A percentile compares a stretch with the other conserved stretches of the same genome.
Conservation (phyloP, 2,329 filamentous ascomycete genomes). For the Hypoxylon sp. region DNA sequence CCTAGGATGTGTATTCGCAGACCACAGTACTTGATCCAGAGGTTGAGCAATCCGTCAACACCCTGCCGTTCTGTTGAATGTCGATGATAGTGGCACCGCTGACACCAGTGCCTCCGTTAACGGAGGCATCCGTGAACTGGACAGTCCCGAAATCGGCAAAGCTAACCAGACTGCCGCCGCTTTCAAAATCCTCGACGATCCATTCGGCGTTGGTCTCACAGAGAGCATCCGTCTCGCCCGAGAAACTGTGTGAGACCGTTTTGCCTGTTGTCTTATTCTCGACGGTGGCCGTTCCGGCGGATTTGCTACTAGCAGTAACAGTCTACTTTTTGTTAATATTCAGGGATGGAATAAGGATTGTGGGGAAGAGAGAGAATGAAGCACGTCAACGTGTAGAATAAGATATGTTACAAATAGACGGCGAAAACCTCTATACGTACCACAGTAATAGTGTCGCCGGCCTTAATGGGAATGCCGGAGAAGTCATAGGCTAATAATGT, state of each 20-base stretch:
- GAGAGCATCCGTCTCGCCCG: slow-evolving; percentile 57
- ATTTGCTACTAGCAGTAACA: slow-evolving; percentile 56
- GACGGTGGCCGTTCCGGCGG: slow-evolving; percentile 60
- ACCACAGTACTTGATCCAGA: slow-evolving; percentile 47
- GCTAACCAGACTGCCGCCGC: slow-evolving; percentile 55
- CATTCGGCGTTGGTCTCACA: slow-evolving; percentile 71
- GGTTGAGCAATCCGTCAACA: slow-evolving; percentile 53
- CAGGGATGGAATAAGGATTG: not conserved
- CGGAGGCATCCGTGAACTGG: slow-evolving; percentile 57
- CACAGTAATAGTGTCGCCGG: slow-evolving; percentile 48
- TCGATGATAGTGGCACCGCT: slow-evolving; percentile 59
- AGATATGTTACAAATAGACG: not conserved
- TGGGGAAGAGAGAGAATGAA: not conserved
- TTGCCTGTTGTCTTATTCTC: slow-evolving; percentile 66
- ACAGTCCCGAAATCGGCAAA: slow-evolving; percentile 62
- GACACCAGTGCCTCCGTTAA: slow-evolving; percentile 54
- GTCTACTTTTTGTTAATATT: slow-evolving; percentile 40
- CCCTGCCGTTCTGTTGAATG: slow-evolving; percentile 57
- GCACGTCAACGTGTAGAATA: not conserved
- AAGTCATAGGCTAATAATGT: slow-evolving; percentile 61
- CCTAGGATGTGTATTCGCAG: slow-evolving; percentile 44
- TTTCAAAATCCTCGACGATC: slow-evolving; percentile 70
- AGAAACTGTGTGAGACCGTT: slow-evolving; percentile 64
- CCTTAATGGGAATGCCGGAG: slow-evolving; percentile 56
- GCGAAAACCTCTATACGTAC: slow-evolving; percentile 44